Evolutionary conservation across 176 grass and related monocot species (phyloP), one percentile per base, ranked within the genome.

Genomic region (Puccinellia tenuiflora): DNA sequence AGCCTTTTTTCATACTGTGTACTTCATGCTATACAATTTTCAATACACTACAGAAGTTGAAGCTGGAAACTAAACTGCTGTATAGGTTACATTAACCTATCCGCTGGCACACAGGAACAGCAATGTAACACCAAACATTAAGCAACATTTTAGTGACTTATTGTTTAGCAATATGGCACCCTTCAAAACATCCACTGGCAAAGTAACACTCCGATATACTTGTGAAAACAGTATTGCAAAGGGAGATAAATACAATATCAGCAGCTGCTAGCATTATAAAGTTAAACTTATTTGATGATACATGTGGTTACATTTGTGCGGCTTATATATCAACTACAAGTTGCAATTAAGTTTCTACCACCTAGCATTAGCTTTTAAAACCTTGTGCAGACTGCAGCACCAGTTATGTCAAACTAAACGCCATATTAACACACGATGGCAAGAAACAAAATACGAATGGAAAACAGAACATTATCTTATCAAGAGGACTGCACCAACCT

Each of bases 401-500:
- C 39, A 71, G 24, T 71, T 9, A 81, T 47, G 54, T 25, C 21
- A 53, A 75, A 43, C 55, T 81, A 25, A 71, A 82, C 37, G 16
- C 24, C 79, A 72, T 34, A 71, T 76, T 22, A 76, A 48, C 29
- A 69, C 29, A n/a, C n/a, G 3, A 89, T 42, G 53, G 73, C 12
- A 62, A 45, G 68, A 83, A 31, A 80, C 64, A 67, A 39, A 80
- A 78, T 46, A 38, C n/a, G 84, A 50, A 89, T 52, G 79, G 46
- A 86, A 85, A 83, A 68, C 25, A 57, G 33, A 84, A 64, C 45
- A 51, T 46, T 29, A 68, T 77, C 34, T 86, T 78, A 83, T 72
- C 25, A 61, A 46, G 66, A 84, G 64, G 37, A 78, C 72, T 85
- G n/a, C 15, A 89, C 89, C 81, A 94, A 99, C 97, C 97, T 92